A percentile compares a stretch with the other conserved stretches of the same genome.
Evolutionary conservation across 2,329 filamentous ascomycete species (phyloP).

Genomic region (Talaromyces amestolkiae): DNA sequence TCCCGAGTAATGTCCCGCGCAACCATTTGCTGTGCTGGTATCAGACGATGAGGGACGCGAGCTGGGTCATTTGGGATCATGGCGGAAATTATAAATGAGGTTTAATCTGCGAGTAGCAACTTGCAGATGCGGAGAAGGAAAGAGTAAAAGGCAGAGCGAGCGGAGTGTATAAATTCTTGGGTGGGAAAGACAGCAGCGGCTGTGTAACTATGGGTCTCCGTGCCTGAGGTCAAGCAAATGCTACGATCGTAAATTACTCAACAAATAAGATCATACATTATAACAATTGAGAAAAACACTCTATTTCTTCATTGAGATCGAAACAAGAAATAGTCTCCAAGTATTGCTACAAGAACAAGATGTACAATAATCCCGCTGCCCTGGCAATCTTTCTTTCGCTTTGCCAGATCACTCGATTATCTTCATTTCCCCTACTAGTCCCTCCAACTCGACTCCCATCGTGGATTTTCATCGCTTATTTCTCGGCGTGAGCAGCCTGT

Average conservation of each 20-base stretch:
- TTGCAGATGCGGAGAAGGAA: conserved; percentile 5
- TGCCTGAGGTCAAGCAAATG: background rate
- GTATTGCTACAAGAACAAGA: conserved; percentile 40
- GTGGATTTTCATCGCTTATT: conserved; percentile 33
- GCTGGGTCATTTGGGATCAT: conserved; percentile 38
- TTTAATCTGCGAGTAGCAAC: conserved; percentile 8
- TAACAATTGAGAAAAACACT: conserved; percentile 5
- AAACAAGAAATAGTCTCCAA: conserved; percentile 14
- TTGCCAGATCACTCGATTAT: background rate
- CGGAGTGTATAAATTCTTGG: background rate
- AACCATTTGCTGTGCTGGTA: conserved; percentile 37
- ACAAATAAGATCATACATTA: background rate
- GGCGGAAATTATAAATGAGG: background rate
- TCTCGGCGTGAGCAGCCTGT: conserved; percentile 44
- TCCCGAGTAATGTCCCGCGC: conserved; percentile 56
- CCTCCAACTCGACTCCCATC: background rate
- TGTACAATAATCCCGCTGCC: conserved; percentile 21
- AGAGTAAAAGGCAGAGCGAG: background rate
- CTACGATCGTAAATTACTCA: background rate
- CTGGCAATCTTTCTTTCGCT: background rate
- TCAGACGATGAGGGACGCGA: conserved; percentile 32
- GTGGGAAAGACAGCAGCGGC: background rate
- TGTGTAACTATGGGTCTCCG: conserved; percentile 1
- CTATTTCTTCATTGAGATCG: conserved; percentile 17
- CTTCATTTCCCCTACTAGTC: background rate